Conservation (phyloP, 176 grass and related monocot species). For the Pontederia paniculata region DNA sequence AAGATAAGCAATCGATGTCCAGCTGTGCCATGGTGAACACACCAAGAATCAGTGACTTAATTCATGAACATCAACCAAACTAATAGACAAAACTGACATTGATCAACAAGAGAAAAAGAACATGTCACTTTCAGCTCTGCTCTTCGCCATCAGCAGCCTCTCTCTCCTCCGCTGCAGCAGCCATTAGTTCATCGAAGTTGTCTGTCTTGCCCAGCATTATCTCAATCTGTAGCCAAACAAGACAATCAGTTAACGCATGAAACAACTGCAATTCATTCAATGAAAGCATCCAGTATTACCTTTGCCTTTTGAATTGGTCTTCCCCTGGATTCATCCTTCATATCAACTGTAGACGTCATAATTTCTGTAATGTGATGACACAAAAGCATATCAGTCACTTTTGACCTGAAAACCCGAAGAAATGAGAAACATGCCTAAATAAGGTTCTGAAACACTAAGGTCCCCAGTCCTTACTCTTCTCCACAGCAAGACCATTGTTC, state of each 20-base stretch:
- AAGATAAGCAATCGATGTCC: too few species aligned
- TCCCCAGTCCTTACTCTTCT: constrained; percentile 49
- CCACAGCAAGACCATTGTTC: constrained; percentile 83
- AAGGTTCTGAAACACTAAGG: not conserved
- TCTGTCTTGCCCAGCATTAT: constrained; percentile 77
- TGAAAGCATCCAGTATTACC: constrained; percentile 29
- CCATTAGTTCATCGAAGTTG: constrained; percentile 96
- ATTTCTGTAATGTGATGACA: constrained; percentile 40
- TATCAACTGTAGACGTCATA: constrained; percentile 80
- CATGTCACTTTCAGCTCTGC: constrained; percentile 28
- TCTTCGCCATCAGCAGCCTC: constrained; percentile 48
- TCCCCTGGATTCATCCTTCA: constrained; percentile 67
- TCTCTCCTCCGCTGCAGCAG: constrained; percentile 55
- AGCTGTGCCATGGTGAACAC: too few species aligned
- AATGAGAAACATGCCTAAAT: not conserved
- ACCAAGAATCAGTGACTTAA: not conserved
- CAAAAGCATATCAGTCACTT: too few species aligned
- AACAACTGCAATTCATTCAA: not conserved
- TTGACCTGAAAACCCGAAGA: too few species aligned
- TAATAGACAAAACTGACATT: not conserved
- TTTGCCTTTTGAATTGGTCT: constrained; percentile 82
- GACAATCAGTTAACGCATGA: not conserved
- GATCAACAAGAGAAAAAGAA: constrained; percentile 7
- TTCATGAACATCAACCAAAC: not conserved
- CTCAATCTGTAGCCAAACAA: constrained; percentile 46